Base-by-base conservation (phyloP, 768 basidiomycete genomes). In the Suillus brevipes region DNA sequence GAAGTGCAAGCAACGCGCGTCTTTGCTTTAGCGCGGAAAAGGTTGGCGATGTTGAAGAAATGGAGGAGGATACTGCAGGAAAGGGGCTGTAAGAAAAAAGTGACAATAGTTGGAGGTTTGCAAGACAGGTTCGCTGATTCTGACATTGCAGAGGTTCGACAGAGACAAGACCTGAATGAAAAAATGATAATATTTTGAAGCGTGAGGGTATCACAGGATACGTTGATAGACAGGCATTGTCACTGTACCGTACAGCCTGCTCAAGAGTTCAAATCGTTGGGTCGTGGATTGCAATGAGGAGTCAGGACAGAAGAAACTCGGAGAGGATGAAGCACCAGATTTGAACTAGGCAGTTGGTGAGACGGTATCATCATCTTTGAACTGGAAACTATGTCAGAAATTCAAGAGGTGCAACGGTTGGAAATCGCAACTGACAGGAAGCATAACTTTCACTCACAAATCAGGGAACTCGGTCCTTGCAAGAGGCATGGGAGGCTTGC, bases 1-100 rank as follows among this genome's bases (percentile, higher is more conserved):
- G 88, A 0, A 89, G 81, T 2, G 88, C 90, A 61, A 91, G 84
- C 0, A 91, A 92, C 3, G 89, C 88, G 62, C 91, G 86, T 56
- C 92, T 80, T 65, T 89, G 89, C 69, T 91, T 91, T 18, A 69
- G 62, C 2, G 67, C 31, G 0, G 67, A 36, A 16, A 62, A 40
- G 3, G 61, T 28, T 13, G 64, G 57, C 7, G 72, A 64, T 1
- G 69, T 31, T n/a, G 63, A 60, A 1, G 71, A 63, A 53, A 73
- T 61, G 53, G 71, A 67, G 13, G 73, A 65, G 12, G 80, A 75
- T 1, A 76, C 69, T 12, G 82, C 72, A 38, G 83, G 82, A 68
- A 85, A 85, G 85, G 82, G 14, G 83, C 82, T 63, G 86, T 87
- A 78, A 88, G 88, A 1, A 88, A 72, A 89, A 90, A 4, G 87